Conservation (phyloP, 768 basidiomycete genomes). For the Thelephora aurantiotincta region DNA sequence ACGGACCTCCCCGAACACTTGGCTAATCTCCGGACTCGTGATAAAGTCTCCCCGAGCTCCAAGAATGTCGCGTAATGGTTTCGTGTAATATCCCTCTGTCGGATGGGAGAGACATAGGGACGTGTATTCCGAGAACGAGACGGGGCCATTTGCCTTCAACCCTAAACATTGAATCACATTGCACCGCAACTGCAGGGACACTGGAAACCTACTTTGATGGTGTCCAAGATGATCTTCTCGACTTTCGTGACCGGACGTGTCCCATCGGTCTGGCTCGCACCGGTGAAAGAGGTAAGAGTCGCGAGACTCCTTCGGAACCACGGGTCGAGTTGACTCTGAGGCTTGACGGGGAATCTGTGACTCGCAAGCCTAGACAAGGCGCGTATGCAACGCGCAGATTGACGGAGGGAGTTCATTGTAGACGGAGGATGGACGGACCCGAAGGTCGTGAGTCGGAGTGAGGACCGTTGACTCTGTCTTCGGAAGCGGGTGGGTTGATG, state of each 20-base stretch:
- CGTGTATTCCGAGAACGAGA: conserved; percentile 85
- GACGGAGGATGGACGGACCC: conserved; percentile 2
- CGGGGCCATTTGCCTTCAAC: conserved; percentile 70
- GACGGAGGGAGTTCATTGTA: not conserved
- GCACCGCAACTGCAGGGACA: not conserved
- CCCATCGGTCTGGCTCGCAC: not conserved
- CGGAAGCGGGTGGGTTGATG: conserved; percentile 6
- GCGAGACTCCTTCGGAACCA: too few relatives aligned
- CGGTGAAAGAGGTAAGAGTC: too few relatives aligned
- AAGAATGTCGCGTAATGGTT: conserved; percentile 57
- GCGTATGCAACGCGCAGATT: not conserved
- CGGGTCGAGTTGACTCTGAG: too few relatives aligned
- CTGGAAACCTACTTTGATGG: conserved; percentile 43
- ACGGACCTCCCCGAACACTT: conserved; percentile 90
- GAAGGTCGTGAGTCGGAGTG: not conserved
- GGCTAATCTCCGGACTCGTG: conserved; percentile 93
- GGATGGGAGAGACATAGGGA: conserved; percentile 84
- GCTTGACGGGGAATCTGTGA: not conserved
- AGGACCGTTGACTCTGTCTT: not conserved
- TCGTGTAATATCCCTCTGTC: conserved; percentile 87
- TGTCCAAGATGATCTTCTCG: conserved; percentile 55
- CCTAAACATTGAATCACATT: not conserved
- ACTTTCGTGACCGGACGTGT: not conserved
- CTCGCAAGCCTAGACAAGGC: not conserved
- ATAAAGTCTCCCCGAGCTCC: conserved; percentile 86